Evolutionary conservation across 2,329 filamentous ascomycete genomes (phyloP), one percentile per base, ranked within the genome.

Genomic region (Davidsoniella virescens): DNA sequence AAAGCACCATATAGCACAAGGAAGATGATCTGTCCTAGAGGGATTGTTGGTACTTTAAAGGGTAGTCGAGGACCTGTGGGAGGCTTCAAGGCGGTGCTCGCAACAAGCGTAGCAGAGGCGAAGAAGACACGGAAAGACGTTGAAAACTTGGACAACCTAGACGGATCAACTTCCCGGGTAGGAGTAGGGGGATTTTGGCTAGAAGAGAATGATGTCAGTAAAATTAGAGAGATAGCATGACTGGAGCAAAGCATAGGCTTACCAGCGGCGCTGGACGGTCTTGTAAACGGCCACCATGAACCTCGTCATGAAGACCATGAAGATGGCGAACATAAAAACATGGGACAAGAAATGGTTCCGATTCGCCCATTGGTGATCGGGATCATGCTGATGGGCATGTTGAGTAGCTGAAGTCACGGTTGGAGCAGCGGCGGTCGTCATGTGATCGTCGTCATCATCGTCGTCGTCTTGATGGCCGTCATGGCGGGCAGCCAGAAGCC

Each of bases 1-100:
- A 79, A 64, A 42, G 70, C 69, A 73, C 75, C 79, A 62, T 81
- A 81, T 54, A 65, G 64, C 12, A 70, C 58, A 2, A 81, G 62
- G 29, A 75, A 58, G 14, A 80, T 58, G 8, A 75, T 59, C 18
- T 72, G 72, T 14, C 77, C 76, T 37, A 74, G 61, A 0, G 76
- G 70, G 20, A 74, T 75, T n/a, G 76, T 76, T 1, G 73, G 74
- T 51, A 75, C 61, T 74, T 75, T 79, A 17, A 68, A 65, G 2
- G 77, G 55, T 49, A 64, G 64, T 37, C 62, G 65, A 33, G 66
- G 52, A 2, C 68, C 62, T 37, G 76, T 58, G 54, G 70, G 71
- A 49, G 73, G 59, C 56, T 41, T 44, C 10, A 78, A 75, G 0
- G 73, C 75, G 53, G 75, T 74, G 57, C 69, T 67, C 41, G 68